Conservation (phyloP, 371 early-diverging fungal genomes). For the Polyrhizophydium stewartii region DNA sequence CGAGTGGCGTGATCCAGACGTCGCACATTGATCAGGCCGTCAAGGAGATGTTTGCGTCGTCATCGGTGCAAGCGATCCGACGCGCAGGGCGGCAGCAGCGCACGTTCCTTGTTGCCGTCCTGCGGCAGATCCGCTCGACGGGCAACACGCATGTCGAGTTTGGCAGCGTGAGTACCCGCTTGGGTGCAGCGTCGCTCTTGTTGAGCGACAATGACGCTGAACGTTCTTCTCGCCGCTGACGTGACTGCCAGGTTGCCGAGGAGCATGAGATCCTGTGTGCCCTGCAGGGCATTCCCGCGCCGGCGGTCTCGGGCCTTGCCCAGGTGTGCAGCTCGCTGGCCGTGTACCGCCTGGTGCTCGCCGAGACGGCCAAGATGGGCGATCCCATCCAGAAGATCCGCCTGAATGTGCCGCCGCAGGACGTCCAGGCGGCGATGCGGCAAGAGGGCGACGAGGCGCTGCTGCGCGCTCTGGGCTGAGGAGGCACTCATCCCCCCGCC, state of each 20-base stretch:
- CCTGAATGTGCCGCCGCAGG: constrained; percentile 66
- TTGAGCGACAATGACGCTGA: not conserved
- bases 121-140: constrained; percentile 55
- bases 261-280: constrained; percentile 63
- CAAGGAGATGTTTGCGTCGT: constrained; percentile 79
- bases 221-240: not conserved
- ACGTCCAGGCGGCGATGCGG: constrained; percentile 67
- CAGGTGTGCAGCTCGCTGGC: constrained; percentile 22
- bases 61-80: constrained; percentile 67
- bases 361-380: constrained; percentile 31
- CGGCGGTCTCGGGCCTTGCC: constrained; percentile 39
- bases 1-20: constrained; percentile 62
- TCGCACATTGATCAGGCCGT: constrained; percentile 70
- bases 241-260: constrained; percentile 34
- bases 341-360: constrained; percentile 59
- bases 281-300: constrained; percentile 57
- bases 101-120: constrained; percentile 71
- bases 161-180: constrained; percentile 51
- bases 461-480: not conserved
- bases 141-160: constrained; percentile 77
- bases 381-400: constrained; percentile 53
- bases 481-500: too few species aligned
- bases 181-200: constrained; percentile 7
- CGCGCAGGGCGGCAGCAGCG: constrained; percentile 77
- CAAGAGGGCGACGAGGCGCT: not conserved